phyloP scores from a whole-genome alignment of 257 asterid species.

The Solanum pimpinellifolium region DNA sequence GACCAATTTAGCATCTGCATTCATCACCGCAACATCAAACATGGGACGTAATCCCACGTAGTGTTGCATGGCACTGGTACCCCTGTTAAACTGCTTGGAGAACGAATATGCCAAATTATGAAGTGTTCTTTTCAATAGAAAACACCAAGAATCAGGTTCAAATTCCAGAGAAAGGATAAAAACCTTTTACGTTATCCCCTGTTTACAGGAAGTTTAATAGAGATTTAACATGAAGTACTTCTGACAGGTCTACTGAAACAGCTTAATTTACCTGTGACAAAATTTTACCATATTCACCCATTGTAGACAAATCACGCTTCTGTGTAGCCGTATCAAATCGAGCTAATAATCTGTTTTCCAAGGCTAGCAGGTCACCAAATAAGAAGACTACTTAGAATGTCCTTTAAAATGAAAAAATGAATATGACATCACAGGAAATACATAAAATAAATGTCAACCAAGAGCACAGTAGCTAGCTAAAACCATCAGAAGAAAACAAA shows the following conservation, averaged over 20 bases:
- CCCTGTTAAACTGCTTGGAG: constrained; percentile 86
- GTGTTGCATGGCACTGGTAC: constrained; percentile 99
- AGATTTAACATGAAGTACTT: background rate
- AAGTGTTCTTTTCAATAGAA: background rate
- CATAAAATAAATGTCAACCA: background rate
- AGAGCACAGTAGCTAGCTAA: background rate
- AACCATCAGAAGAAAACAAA: background rate
- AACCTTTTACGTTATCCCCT: background rate
- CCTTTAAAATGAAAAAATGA: background rate
- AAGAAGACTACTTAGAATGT: background rate
- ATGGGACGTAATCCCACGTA: constrained; percentile 97
- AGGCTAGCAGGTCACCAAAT: constrained; percentile 42
- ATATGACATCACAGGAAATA: background rate
- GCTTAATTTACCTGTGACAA: constrained; percentile 59
- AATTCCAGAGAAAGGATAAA: background rate
- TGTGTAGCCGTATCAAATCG: constrained; percentile 93
- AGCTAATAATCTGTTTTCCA: constrained; percentile 90
- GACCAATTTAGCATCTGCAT: constrained; percentile 74
- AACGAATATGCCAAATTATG: constrained; percentile 9
- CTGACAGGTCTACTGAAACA: background rate
- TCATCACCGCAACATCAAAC: constrained; percentile 96
- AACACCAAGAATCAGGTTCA: background rate
- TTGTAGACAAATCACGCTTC: constrained; percentile 73
- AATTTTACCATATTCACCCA: constrained; percentile 98
- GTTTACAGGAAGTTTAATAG: background rate